Evolutionary conservation across 148 eudicot species (phyloP).

Genomic region (Persicaria tinctoria): DNA sequence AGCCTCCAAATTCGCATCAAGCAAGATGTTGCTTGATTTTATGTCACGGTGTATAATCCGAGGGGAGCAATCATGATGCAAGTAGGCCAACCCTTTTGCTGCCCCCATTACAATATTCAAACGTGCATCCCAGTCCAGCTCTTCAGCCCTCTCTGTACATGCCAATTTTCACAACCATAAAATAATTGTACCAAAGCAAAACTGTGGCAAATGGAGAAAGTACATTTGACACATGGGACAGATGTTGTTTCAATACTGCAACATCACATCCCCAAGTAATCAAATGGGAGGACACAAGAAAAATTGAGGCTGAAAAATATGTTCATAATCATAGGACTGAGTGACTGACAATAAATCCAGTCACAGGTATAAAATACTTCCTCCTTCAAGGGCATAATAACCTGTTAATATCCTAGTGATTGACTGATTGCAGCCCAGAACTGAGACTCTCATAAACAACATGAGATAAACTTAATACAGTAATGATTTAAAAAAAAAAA

Average conservation of each 20-base stretch:
- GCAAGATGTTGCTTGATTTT: constrained; percentile 94
- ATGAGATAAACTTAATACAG: no score
- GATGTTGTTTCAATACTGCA: neutral
- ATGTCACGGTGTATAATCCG: constrained; percentile 95
- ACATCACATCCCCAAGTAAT: no score
- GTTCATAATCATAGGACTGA: no score
- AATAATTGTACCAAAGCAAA: neutral
- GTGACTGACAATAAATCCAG: no score
- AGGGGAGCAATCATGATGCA: constrained; percentile 98
- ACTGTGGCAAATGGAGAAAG: neutral
- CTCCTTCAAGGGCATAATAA: neutral
- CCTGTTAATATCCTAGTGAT: no score
- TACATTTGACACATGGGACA: neutral
- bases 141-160: constrained; percentile 75
- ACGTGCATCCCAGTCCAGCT: constrained; percentile 82
- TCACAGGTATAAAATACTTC: neutral
- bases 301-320: no score
- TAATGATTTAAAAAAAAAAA: no score
- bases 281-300: no score
- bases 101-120: constrained; percentile 86
- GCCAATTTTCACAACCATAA: constrained; percentile 16
- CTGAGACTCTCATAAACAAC: no score
- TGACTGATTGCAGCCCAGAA: no score
- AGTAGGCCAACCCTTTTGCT: constrained; percentile 86
- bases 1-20: constrained; percentile 91